These are phyloP conservation scores for Fusarium fujikuroi DNA, from an alignment of 2,329 filamentous ascomycete genomes.

Conservation along the genomic window DNA sequence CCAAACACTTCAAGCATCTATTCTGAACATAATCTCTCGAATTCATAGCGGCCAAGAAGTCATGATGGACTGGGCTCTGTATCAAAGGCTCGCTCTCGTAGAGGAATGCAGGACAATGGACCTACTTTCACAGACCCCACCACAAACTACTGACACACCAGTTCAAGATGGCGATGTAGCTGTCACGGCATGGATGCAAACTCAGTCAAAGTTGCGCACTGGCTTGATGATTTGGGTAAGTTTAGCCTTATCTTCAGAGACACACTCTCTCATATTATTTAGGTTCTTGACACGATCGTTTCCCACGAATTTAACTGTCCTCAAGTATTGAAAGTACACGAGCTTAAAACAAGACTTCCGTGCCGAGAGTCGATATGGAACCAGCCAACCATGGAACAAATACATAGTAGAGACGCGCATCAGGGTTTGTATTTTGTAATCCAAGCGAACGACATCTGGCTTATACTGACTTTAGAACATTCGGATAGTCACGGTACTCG, in stretches of 20 bases:
- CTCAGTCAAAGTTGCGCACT: constrained; percentile 13
- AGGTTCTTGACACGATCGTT: constrained; percentile 18
- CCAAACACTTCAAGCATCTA: constrained; percentile 3
- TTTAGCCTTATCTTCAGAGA: neutral
- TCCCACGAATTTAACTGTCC: constrained; percentile 13
- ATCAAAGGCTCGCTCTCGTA: neutral
- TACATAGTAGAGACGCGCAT: neutral
- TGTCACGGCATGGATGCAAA: neutral
- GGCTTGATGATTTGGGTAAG: constrained; percentile 25
- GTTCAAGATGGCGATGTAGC: neutral
- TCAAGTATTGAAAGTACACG: constrained; percentile 14
- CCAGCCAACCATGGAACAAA: neutral
- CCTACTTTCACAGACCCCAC: neutral
- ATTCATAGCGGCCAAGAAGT: constrained; percentile 10
- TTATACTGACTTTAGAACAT: neutral
- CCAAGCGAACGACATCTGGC: neutral
- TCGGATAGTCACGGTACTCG: constrained; percentile 9
- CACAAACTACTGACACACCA: neutral
- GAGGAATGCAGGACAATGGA: constrained; percentile 15
- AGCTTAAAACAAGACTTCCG: constrained; percentile 6
- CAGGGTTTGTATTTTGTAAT: neutral
- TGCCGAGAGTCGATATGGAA: constrained; percentile 14
- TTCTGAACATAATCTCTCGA: constrained; percentile 1
- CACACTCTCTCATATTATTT: neutral
- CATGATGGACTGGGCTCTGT: neutral